Evolutionary conservation across 352 stramenopile species (phyloP), one percentile per base, ranked within the genome.

Genomic region (Globisporangium alternatum): DNA sequence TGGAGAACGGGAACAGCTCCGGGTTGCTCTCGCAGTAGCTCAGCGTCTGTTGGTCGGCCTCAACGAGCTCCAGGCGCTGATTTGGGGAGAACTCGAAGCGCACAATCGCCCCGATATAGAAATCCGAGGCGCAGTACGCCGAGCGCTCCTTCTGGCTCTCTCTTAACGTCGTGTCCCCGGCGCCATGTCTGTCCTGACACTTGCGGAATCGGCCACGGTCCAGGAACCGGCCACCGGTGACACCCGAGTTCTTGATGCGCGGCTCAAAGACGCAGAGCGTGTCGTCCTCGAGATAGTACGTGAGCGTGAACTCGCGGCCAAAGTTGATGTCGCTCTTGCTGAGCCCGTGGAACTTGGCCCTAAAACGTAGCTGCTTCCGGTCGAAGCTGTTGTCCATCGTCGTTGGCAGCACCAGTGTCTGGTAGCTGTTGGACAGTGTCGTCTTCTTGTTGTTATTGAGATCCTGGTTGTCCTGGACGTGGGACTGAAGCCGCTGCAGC

Each of bases 261-360:
- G 84, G 82, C 60, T 96, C 87, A 60, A 88, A 95, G 10, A 96
- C 77, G 3, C 77, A 64, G 19, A 95, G 63, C 35, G 88, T 95
- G 52, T 89, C 85, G 60, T 96, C 85, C 31, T 86, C 83, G 25
- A 95, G 69, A 65, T 82, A 95, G 58, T 81, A 94, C 31, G 81
- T 90, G 59, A 96, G 56, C 12, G 95, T 78, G 64, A 96, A 96
- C 57, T 80, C 67, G 9, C 88, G 77, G 35, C 82, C 62, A 0
- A 65, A 62, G 53, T 91, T 81, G 31, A 78, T 53, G 45, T 89
- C 72, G 22, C 63, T 62, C 1, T 45, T 41, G 22, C 35, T 62
- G 2, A 82, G 60, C 2, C 71, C 78, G 64, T 78, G 70, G 57
- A 91, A 91, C 7, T 76, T 75, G 43, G 83, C 84, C 47, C 81